Evolutionary conservation across 306 rosid species (phyloP).

Genomic region (Cercis canadensis): DNA sequence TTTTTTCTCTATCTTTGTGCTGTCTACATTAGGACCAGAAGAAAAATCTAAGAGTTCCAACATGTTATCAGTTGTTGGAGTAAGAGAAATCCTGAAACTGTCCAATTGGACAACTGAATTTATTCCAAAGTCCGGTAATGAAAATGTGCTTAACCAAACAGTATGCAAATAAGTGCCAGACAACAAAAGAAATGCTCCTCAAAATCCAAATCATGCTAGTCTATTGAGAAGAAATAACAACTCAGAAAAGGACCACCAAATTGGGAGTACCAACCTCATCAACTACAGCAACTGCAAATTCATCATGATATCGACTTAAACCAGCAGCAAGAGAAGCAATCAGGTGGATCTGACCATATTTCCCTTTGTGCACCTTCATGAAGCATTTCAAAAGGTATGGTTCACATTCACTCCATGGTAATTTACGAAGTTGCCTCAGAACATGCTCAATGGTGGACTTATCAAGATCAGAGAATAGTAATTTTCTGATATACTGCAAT

Average conservation of each 20-base stretch:
- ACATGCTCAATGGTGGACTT: slow-evolving; percentile 94
- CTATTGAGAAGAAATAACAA: slow-evolving; percentile 33
- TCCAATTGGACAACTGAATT: background rate
- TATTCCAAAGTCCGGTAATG: no score
- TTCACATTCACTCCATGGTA: slow-evolving; percentile 98
- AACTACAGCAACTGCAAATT: slow-evolving; percentile 92
- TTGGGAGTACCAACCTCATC: slow-evolving; percentile 73
- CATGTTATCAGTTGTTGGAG: background rate
- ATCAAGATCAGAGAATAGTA: slow-evolving; percentile 95
- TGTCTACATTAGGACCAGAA: background rate
- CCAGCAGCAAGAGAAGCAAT: slow-evolving; percentile 98
- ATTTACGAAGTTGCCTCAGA: slow-evolving; percentile 95
- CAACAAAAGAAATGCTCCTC: slow-evolving; percentile 1
- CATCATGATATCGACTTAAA: slow-evolving; percentile 97
- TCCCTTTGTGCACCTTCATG: slow-evolving; percentile 96
- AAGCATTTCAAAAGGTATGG: slow-evolving; percentile 91
- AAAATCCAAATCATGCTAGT: slow-evolving; percentile 35
- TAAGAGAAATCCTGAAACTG: background rate
- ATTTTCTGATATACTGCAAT: slow-evolving; percentile 90
- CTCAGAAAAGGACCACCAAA: slow-evolving; percentile 21
- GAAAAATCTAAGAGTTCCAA: background rate
- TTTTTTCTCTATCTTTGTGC: background rate
- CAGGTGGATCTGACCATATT: slow-evolving; percentile 97
- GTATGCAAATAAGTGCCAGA: background rate
- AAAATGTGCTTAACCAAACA: background rate